Conservation (phyloP, 2,329 filamentous ascomycete genomes). For the Teratosphaeria epicoccoides region DNA sequence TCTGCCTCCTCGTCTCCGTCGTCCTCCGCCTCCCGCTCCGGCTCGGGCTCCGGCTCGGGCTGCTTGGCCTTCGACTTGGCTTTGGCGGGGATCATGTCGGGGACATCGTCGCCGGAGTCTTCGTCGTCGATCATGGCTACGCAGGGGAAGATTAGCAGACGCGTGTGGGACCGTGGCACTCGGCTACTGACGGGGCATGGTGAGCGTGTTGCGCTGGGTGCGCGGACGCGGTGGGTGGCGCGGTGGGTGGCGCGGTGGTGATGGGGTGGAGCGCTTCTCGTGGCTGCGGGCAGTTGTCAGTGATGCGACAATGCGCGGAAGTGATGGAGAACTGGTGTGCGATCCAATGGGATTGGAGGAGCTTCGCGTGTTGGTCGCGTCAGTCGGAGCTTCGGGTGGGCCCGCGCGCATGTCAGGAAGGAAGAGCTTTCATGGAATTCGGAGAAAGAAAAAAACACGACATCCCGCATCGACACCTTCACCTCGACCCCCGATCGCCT, state of each 20-base stretch:
- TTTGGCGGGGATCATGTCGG: conserved; percentile 9
- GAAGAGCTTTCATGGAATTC: background rate
- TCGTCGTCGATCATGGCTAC: conserved; percentile 24
- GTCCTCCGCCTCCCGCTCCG: conserved; percentile 24
- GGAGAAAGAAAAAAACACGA: background rate
- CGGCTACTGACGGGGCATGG: conserved; percentile 20
- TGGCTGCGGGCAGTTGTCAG: background rate
- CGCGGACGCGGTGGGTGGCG: background rate
- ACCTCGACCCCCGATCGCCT: background rate
- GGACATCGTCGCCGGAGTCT: conserved; percentile 20
- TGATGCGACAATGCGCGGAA: background rate
- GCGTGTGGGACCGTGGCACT: background rate
- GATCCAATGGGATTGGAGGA: background rate
- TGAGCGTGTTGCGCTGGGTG: background rate
- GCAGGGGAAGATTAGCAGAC: background rate
- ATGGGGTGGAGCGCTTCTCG: background rate
- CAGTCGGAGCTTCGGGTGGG: too few relatives aligned
- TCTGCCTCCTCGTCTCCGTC: conserved; percentile 35
- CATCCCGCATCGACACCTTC: background rate
- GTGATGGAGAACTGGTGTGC: background rate
- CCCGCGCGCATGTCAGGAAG: too few relatives aligned
- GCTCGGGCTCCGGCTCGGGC: conserved; percentile 15
- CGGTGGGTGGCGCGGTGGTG: background rate
- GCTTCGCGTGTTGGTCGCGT: background rate
- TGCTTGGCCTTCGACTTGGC: conserved; percentile 12